Conservation (phyloP, 345 rosid species). For the Melaleuca alternifolia region DNA sequence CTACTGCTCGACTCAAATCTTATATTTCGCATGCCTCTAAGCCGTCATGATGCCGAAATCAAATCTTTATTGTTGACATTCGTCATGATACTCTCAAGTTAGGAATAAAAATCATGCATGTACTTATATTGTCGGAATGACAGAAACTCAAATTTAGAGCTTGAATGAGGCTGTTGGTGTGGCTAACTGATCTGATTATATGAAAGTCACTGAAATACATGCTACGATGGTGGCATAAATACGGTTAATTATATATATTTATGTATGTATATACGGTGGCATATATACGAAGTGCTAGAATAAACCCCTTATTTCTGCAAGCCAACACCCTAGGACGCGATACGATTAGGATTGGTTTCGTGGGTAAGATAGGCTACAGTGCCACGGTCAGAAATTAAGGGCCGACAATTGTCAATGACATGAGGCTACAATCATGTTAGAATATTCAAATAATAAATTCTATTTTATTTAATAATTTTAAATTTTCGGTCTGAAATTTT, state of each 20-base stretch:
- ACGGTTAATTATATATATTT: no score
- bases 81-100: not conserved
- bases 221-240: not conserved
- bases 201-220: not conserved
- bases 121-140: accelerated
- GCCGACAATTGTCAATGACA: no score
- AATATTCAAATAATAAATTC: no score
- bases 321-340: not conserved
- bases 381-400: not conserved
- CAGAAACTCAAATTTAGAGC: not conserved
- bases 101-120: not conserved
- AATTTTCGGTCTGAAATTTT: no score
- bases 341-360: not conserved
- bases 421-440: no score
- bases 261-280: not conserved
- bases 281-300: not conserved
- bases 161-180: not conserved
- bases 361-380: not conserved
- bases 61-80: not conserved
- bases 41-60: not conserved
- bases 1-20: not conserved
- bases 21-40: not conserved
- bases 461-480: no score
- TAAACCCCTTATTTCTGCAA: not conserved
- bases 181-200: not conserved